phyloP scores from a whole-genome alignment of 116 monocot genomes.

The Posidonia oceanica region DNA sequence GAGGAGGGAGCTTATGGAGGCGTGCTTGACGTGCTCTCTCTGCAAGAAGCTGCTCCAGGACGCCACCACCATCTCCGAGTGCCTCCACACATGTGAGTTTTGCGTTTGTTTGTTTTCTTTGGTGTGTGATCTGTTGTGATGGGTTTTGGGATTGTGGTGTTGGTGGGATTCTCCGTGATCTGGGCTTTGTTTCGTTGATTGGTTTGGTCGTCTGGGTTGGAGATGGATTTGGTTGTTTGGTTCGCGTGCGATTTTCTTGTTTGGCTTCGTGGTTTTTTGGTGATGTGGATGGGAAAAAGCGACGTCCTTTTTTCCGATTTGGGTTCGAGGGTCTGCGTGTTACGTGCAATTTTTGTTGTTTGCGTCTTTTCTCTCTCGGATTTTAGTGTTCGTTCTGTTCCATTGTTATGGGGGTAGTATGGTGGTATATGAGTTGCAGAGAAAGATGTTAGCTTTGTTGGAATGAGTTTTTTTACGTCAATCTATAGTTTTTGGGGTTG shows the following conservation, averaged over 20 bases:
- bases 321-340: no score
- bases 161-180: background rate
- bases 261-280: no score
- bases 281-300: no score
- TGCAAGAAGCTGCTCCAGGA: conserved; percentile 74
- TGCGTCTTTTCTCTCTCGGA: background rate
- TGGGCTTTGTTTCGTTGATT: background rate
- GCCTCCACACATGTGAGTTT: conserved; percentile 90
- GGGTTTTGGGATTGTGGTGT: background rate
- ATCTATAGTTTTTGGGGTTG: no score
- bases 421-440: background rate
- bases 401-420: background rate
- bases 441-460: background rate
- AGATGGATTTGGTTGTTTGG: no score
- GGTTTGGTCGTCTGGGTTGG: background rate
- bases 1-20: conserved; percentile 41
- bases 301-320: no score
- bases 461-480: no score
- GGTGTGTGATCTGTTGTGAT: no score
- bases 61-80: conserved; percentile 95
- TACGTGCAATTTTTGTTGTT: background rate
- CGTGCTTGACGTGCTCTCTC: conserved; percentile 79
- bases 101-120: no score
- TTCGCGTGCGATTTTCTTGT: no score
- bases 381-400: background rate